These are phyloP conservation scores for Ceratocystis lukuohia DNA, from an alignment of 2,329 filamentous ascomycete species.

Conservation along the genomic window DNA sequence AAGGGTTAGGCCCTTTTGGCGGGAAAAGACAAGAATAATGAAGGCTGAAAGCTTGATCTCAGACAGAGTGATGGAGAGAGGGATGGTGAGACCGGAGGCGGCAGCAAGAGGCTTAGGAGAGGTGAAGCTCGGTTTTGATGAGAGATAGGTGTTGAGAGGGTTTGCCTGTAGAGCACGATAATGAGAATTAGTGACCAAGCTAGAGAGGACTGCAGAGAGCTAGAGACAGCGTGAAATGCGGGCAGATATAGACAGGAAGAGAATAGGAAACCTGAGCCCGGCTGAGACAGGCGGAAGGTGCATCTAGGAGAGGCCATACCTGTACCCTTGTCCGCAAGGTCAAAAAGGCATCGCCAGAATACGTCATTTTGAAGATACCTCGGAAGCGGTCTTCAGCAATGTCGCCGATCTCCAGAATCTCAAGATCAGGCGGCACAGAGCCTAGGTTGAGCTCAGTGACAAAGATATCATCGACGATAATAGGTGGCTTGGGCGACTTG, in stretches of 20 bases:
- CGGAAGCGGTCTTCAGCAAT: conserved; percentile 92
- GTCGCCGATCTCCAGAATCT: conserved; percentile 96
- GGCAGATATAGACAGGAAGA: not conserved
- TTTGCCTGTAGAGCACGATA: conserved; percentile 52
- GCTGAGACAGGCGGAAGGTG: not conserved
- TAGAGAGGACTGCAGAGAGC: not conserved
- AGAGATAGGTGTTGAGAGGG: conserved; percentile 88
- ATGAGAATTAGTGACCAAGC: not conserved
- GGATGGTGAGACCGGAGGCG: conserved; percentile 83
- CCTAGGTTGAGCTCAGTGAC: conserved; percentile 96
- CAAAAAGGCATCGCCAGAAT: conserved; percentile 86
- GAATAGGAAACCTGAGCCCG: not conserved
- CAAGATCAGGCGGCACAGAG: conserved; percentile 82
- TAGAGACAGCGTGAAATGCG: not conserved
- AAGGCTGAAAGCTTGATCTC: conserved; percentile 94
- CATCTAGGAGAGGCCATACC: conserved; percentile 32
- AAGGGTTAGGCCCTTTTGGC: conserved; percentile 88
- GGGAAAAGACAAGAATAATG: conserved; percentile 94
- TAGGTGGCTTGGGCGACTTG: conserved; percentile 94
- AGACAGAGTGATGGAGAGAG: conserved; percentile 90
- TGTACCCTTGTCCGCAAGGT: conserved; percentile 93
- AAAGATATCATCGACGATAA: conserved; percentile 98
- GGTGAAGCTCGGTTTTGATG: conserved; percentile 80
- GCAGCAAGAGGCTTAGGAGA: conserved; percentile 87
- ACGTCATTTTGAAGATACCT: conserved; percentile 99